Conservation (phyloP, 192 early-diverging fungal genomes). For the Entomortierella parvispora region DNA sequence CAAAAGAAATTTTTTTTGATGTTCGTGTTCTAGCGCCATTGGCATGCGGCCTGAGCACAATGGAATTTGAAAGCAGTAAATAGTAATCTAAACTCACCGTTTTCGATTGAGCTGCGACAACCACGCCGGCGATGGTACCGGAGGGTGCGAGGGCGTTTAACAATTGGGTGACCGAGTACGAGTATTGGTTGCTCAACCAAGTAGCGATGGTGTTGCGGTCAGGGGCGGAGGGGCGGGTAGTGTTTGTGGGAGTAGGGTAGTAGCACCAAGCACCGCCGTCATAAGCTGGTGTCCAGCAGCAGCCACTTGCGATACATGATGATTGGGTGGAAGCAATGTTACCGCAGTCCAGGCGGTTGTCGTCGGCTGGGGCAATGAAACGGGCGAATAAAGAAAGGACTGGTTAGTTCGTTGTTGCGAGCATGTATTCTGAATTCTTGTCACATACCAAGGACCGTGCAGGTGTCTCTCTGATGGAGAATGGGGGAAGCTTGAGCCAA, state of each 20-base stretch:
- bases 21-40: too few species aligned
- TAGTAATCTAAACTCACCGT: background rate
- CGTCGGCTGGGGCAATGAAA: too few species aligned
- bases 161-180: background rate
- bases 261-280: slow-evolving; percentile 4
- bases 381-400: too few species aligned
- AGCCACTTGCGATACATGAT: background rate
- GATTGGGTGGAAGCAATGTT: background rate
- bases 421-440: too few species aligned
- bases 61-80: slow-evolving; percentile 1
- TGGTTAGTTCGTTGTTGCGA: too few species aligned
- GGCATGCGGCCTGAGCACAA: too few species aligned
- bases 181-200: background rate
- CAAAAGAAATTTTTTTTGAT: too few species aligned
- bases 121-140: background rate
- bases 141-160: background rate
- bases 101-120: slow-evolving; percentile 1
- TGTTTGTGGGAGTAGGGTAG: background rate
- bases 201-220: background rate
- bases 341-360: slow-evolving; percentile 2
- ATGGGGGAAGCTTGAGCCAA: slow-evolving; percentile 8
- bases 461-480: slow-evolving; percentile 5
- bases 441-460: too few species aligned
- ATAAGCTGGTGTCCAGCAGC: background rate
- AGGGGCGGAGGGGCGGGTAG: background rate